Percentiles rank a stretch among this genome's conserved stretches.
Conservation (phyloP, 2,329 filamentous ascomycete species). For the Aureobasidium sp. region DNA sequence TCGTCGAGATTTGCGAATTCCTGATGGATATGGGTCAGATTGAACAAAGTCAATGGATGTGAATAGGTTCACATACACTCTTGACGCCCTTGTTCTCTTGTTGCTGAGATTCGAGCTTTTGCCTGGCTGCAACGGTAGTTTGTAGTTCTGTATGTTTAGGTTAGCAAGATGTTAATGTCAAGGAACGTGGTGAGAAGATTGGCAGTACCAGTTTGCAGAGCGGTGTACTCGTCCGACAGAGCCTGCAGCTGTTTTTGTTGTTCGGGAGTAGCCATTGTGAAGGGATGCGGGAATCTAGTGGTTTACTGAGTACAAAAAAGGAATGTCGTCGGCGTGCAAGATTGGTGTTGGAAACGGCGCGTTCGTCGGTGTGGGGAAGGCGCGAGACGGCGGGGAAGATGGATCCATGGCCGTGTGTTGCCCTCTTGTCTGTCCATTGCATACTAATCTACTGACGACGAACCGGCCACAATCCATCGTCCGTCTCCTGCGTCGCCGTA, state of each 20-base stretch:
- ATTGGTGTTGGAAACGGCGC: neutral
- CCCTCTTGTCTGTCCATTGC: neutral
- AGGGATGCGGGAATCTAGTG: neutral
- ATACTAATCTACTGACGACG: neutral
- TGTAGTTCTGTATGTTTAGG: constrained; percentile 59
- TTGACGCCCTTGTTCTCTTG: constrained; percentile 88
- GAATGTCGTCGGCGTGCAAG: neutral
- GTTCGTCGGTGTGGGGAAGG: neutral
- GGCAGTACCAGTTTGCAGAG: constrained; percentile 66
- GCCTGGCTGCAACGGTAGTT: constrained; percentile 64
- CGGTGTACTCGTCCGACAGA: constrained; percentile 80
- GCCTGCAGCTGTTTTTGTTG: constrained; percentile 69
- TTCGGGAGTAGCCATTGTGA: constrained; percentile 37
- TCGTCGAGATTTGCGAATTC: constrained; percentile 76
- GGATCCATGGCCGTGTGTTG: neutral
- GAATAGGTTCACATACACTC: constrained; percentile 45
- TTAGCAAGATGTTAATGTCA: neutral
- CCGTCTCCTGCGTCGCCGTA: neutral
- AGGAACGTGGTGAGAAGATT: neutral
- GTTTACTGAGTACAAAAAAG: neutral
- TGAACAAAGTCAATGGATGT: neutral
- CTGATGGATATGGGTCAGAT: constrained; percentile 33
- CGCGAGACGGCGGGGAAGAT: constrained; percentile 1
- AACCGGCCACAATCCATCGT: neutral
- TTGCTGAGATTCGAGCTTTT: constrained; percentile 88